Percentiles rank a stretch among this genome's conserved stretches.
phyloP scores from a whole-genome alignment of 176 grass and related monocot genomes.

The Triticum timopheevii region DNA sequence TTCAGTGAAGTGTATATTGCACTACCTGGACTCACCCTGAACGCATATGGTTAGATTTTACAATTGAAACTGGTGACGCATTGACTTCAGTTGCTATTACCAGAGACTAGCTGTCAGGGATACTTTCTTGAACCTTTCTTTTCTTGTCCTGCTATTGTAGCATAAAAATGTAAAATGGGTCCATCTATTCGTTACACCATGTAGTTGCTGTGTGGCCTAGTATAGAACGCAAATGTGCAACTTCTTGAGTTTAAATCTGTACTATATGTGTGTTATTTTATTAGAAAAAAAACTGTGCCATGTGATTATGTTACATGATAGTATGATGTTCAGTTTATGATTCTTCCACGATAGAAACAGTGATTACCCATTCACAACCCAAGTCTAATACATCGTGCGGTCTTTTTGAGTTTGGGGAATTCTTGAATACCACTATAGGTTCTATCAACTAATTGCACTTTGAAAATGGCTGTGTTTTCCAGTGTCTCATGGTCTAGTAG shows the following conservation, averaged over 20 bases:
- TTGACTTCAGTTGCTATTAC: neutral
- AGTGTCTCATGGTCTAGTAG: neutral
- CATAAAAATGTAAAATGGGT: conserved; percentile 22
- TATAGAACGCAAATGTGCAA: conserved; percentile 5
- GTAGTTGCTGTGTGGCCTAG: neutral
- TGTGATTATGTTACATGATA: neutral
- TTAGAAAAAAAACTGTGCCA: neutral
- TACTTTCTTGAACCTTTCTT: neutral
- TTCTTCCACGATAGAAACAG: neutral
- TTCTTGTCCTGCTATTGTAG: neutral
- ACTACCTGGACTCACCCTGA: neutral
- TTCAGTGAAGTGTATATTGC: neutral
- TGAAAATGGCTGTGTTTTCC: neutral
- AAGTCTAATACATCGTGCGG: neutral
- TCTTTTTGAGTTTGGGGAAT: neutral
- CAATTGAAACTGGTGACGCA: neutral
- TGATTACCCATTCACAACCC: neutral
- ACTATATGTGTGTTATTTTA: neutral
- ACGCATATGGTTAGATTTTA: conserved; percentile 2
- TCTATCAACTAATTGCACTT: conserved; percentile 6
- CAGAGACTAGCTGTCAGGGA: neutral
- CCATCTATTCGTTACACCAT: neutral
- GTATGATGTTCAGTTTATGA: neutral
- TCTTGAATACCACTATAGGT: neutral
- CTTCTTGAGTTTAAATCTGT: neutral